phyloP scores from a whole-genome alignment of 2,329 filamentous ascomycete species.

The Fusarium burgessii region DNA sequence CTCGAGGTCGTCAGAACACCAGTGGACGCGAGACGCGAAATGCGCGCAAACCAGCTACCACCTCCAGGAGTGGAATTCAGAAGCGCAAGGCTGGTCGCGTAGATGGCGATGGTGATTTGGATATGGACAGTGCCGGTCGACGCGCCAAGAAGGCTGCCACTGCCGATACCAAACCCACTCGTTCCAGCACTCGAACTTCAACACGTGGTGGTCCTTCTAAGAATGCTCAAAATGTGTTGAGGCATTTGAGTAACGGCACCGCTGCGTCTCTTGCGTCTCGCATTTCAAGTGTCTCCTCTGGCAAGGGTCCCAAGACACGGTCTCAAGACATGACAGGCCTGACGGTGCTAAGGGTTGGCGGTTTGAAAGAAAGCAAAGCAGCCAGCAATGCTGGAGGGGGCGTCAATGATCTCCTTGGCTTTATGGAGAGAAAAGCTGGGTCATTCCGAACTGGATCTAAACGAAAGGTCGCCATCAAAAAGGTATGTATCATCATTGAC shows the following conservation, averaged over 20 bases:
- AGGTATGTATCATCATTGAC: conserved; percentile 73
- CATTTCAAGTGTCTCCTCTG: conserved; percentile 48
- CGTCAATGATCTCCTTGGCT: conserved; percentile 71
- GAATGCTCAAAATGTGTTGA: conserved; percentile 58
- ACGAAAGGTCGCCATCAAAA: conserved; percentile 74
- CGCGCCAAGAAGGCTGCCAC: conserved; percentile 50
- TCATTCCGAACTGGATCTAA: conserved; percentile 60
- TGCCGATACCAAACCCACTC: conserved; percentile 46
- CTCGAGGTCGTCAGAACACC: conserved; percentile 49
- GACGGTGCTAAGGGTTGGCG: conserved; percentile 64
- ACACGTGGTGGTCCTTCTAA: conserved; percentile 51
- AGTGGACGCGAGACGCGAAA: conserved; percentile 50
- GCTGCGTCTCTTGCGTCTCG: conserved; percentile 51
- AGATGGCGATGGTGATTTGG: conserved; percentile 70
- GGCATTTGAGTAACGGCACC: conserved; percentile 55
- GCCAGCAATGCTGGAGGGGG: conserved; percentile 75
- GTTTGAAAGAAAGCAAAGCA: conserved; percentile 77
- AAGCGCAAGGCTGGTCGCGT: conserved; percentile 60
- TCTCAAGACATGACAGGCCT: conserved; percentile 42
- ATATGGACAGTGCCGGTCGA: conserved; percentile 62
- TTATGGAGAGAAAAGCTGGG: conserved; percentile 78
- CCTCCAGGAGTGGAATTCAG: conserved; percentile 61
- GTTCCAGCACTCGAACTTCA: conserved; percentile 45
- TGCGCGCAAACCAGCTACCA: conserved; percentile 47
- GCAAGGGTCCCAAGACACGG: conserved; percentile 43